Evolutionary conservation across 2,329 filamentous ascomycete genomes (phyloP).

Genomic region (Cadophora luteo-olivacea): DNA sequence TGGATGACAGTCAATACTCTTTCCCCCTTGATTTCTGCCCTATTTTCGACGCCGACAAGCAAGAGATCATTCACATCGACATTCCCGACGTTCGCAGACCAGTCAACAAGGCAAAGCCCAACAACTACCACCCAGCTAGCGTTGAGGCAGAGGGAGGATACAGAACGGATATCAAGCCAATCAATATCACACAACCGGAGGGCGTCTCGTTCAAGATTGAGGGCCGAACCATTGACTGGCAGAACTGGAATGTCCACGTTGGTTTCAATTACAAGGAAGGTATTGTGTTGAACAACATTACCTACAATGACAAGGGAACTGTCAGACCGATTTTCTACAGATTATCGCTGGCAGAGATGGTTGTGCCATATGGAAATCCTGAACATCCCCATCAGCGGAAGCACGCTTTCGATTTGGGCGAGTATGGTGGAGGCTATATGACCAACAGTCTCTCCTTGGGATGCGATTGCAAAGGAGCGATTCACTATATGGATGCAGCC

Average conservation of each 20-base stretch:
- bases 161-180: constrained; percentile 80
- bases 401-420: constrained; percentile 81
- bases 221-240: constrained; percentile 80
- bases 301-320: constrained; percentile 83
- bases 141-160: constrained; percentile 79
- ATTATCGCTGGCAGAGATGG: constrained; percentile 90
- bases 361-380: constrained; percentile 86
- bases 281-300: constrained; percentile 88
- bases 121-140: constrained; percentile 80
- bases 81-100: constrained; percentile 79
- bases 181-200: constrained; percentile 86
- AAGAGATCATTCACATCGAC: constrained; percentile 59
- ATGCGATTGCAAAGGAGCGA: constrained; percentile 87
- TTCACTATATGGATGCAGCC: constrained; percentile 85
- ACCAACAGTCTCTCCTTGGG: constrained; percentile 78
- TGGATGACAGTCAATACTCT: constrained; percentile 88
- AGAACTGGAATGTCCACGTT: constrained; percentile 92
- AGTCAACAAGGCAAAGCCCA: constrained; percentile 71
- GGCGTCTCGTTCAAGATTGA: constrained; percentile 85
- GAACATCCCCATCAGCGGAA: constrained; percentile 83
- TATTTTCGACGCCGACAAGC: constrained; percentile 86
- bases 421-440: constrained; percentile 85
- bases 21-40: constrained; percentile 94
- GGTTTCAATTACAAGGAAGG: constrained; percentile 96
- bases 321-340: constrained; percentile 85